phyloP scores from a whole-genome alignment of 2,329 filamentous ascomycete genomes.

The Septoria petroselini region DNA sequence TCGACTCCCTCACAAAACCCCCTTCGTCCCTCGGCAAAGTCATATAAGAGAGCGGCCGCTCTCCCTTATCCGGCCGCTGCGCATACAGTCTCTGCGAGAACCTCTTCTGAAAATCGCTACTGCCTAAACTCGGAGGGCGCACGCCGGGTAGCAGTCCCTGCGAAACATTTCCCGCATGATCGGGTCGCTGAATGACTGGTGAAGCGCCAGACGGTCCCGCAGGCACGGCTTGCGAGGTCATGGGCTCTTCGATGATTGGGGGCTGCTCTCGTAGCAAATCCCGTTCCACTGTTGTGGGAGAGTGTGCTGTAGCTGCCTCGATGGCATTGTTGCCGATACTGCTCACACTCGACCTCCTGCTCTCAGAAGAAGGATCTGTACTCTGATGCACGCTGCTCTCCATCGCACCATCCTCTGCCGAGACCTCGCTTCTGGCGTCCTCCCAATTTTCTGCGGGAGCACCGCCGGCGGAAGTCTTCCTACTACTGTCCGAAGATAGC shows the following conservation, averaged over 20 bases:
- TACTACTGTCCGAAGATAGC: constrained; percentile 2
- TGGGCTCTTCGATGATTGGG: constrained; percentile 10
- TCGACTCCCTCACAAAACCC: constrained; percentile 20
- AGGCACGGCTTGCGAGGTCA: constrained; percentile 21
- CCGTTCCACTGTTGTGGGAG: neutral
- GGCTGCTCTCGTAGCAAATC: neutral
- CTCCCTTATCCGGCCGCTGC: constrained; percentile 13
- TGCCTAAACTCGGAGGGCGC: neutral
- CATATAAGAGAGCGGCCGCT: constrained; percentile 34
- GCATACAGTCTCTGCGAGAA: constrained; percentile 26
- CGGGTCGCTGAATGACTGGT: neutral
- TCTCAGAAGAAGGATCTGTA: constrained; percentile 14
- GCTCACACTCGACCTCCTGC: constrained; percentile 30
- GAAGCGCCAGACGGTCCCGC: constrained; percentile 14
- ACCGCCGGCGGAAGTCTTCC: neutral
- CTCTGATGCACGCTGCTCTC: constrained; percentile 16
- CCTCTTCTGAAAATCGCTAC: constrained; percentile 13
- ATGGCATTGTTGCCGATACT: constrained; percentile 25
- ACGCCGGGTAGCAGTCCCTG: constrained; percentile 10
- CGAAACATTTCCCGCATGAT: neutral
- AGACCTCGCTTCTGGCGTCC: constrained; percentile 27
- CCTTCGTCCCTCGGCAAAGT: constrained; percentile 28
- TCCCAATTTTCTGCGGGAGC: constrained; percentile 11
- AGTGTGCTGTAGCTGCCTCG: neutral
- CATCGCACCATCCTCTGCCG: constrained; percentile 23